Base-by-base conservation (phyloP, 2,329 filamentous ascomycete genomes). In the Pseudogymnoascus sp. region DNA sequence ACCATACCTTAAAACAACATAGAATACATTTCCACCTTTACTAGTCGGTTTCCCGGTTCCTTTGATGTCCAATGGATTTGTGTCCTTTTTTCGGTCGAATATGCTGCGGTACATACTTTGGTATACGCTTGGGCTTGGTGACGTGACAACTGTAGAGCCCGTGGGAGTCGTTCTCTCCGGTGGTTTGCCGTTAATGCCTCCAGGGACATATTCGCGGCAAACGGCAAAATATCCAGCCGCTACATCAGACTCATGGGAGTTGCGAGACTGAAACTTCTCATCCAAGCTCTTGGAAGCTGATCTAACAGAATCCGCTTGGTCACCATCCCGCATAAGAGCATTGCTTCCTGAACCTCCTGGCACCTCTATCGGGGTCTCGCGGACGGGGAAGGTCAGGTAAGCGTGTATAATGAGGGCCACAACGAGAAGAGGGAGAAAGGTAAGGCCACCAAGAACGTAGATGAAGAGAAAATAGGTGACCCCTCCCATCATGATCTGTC, bases 81-180 rank as follows among this genome's bases (percentile, higher is more conserved):
- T 67, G 18, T 59, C 67, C 79, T 85, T 69, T 70, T 88, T 92
- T 70, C 93, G 84, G 69, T 96, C 92, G 72, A 99, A 97, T 65
- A 99, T 88, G 73, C 89, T 96, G 72, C 92, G 82, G 76, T 99
- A 99, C 91, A 99, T 97, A 73, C 89, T 89, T 81, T 97, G 94
- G 75, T 97, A 97, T 37, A 99, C 93, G 73, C 93, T 97, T 62
- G 89, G 92, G 71, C 91, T 96, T 62, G 92, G 88, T 42, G 88
- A 80, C 35, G 87, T 85, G 48, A 94, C 86, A 13, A 89, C 87
- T 60, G 83, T 76, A 62, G 88, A 86, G 15, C 90, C 91, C 10
- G 90, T 84, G 5, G 92, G 90, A 0, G 90, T 93, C 33, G 87
- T 85, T 64, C 91, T 84, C 76, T 96, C 92, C 63, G 93, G 92